Evolutionary conservation across 208 protist genomes (phyloP).

Genomic region (Naegleria gruberi): DNA sequence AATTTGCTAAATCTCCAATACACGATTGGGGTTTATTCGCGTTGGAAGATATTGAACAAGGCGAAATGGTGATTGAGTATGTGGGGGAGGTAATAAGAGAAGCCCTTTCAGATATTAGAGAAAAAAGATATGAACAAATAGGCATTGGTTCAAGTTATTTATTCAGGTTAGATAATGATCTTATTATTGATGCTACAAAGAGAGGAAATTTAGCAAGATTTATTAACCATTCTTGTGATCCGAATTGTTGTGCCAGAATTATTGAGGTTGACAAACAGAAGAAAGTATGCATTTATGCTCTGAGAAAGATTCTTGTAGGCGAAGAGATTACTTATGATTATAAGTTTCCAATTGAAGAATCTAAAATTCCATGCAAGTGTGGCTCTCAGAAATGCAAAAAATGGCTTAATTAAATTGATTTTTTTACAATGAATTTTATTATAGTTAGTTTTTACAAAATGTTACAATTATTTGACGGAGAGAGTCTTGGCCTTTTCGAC

Average conservation of each 20-base stretch:
- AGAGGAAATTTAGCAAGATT: slow-evolving; percentile 64
- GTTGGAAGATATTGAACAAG: slow-evolving; percentile 45
- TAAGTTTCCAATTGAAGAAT: slow-evolving; percentile 56
- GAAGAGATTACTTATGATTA: slow-evolving; percentile 69
- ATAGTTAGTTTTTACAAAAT: too few species aligned
- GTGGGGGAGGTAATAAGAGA: slow-evolving; percentile 47
- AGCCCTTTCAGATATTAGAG: slow-evolving; percentile 48
- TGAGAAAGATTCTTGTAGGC: slow-evolving; percentile 46
- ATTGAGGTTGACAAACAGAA: slow-evolving; percentile 44
- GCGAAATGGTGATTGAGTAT: slow-evolving; percentile 62
- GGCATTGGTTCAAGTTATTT: slow-evolving; percentile 61
- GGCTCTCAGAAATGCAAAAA: slow-evolving; percentile 41
- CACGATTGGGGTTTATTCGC: slow-evolving; percentile 62
- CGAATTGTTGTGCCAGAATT: slow-evolving; percentile 61
- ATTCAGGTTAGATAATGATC: slow-evolving; percentile 55
- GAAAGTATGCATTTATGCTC: slow-evolving; percentile 60
- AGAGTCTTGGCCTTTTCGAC: neutral
- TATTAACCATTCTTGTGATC: slow-evolving; percentile 76
- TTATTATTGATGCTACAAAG: slow-evolving; percentile 66
- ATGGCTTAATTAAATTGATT: slow-evolving; percentile 47
- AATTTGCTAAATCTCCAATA: slow-evolving; percentile 50
- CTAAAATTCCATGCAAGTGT: slow-evolving; percentile 61
- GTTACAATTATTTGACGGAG: neutral
- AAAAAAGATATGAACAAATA: slow-evolving; percentile 47
- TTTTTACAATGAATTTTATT: too few species aligned